phyloP scores from a whole-genome alignment of 2,329 filamentous ascomycete genomes.

The Monosporascus sp. region DNA sequence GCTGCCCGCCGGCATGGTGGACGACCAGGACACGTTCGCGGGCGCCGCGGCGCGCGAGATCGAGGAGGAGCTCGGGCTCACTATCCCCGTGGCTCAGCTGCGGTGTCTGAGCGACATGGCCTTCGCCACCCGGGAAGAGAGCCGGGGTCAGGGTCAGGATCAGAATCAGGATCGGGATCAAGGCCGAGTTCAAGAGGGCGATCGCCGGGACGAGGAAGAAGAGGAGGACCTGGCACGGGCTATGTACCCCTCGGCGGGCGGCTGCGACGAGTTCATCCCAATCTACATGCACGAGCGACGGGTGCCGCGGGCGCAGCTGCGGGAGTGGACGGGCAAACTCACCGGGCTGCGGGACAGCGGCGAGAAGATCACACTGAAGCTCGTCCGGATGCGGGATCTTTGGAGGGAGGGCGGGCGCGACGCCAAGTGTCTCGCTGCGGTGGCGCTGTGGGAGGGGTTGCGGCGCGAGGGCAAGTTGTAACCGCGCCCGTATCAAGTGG shows the following conservation, averaged over 20 bases:
- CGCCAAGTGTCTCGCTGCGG: slow-evolving; percentile 53
- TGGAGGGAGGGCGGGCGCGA: slow-evolving; percentile 55
- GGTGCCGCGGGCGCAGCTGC: slow-evolving; percentile 43
- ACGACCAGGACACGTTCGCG: slow-evolving; percentile 47
- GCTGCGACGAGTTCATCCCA: slow-evolving; percentile 56
- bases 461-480: slow-evolving; percentile 36
- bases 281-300: slow-evolving; percentile 53
- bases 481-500: neutral
- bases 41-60: slow-evolving; percentile 57
- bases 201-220: slow-evolving; percentile 16
- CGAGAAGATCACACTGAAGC: slow-evolving; percentile 57
- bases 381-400: slow-evolving; percentile 51
- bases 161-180: too few species aligned
- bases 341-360: slow-evolving; percentile 54
- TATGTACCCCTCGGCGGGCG: slow-evolving; percentile 54
- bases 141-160: too few species aligned
- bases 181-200: too few species aligned
- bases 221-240: slow-evolving; percentile 34
- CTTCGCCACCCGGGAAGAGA: slow-evolving; percentile 5
- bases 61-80: slow-evolving; percentile 53
- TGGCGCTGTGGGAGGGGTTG: slow-evolving; percentile 55
- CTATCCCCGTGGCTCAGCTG: slow-evolving; percentile 43
- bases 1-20: slow-evolving; percentile 55
- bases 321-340: slow-evolving; percentile 51
- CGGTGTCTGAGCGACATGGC: slow-evolving; percentile 49